These are phyloP conservation scores for Monosporascus ibericus DNA, from an alignment of 2,329 filamentous ascomycete genomes.

Conservation along the genomic window DNA sequence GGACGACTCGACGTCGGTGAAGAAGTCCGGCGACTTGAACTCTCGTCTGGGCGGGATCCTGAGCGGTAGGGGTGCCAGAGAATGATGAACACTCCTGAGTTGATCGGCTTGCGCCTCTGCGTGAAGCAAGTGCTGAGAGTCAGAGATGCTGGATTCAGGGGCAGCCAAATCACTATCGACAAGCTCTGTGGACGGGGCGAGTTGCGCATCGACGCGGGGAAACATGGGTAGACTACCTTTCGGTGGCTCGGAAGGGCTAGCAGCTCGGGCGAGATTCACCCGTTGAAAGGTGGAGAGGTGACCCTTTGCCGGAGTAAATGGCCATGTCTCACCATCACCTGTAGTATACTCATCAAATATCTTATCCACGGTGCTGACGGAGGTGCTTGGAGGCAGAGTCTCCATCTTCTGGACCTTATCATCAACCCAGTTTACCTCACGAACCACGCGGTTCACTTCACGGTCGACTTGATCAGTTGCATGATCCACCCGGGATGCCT, in stretches of 20 bases:
- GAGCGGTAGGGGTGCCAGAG: slow-evolving; percentile 15
- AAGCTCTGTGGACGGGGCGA: background rate
- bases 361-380: slow-evolving; percentile 25
- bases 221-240: background rate
- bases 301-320: slow-evolving; percentile 1
- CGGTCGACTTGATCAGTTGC: background rate
- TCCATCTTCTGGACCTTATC: slow-evolving; percentile 1
- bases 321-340: background rate
- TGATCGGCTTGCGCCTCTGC: slow-evolving; percentile 13
- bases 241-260: slow-evolving; percentile 1
- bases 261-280: background rate
- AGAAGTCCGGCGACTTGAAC: slow-evolving; percentile 5
- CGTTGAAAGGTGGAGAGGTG: slow-evolving; percentile 1
- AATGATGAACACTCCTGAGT: slow-evolving; percentile 5
- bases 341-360: slow-evolving; percentile 26
- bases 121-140: slow-evolving; percentile 19
- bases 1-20: slow-evolving; percentile 20
- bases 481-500: background rate
- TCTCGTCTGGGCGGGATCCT: slow-evolving; percentile 4
- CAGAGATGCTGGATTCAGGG: slow-evolving; percentile 11
- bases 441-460: background rate
- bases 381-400: slow-evolving; percentile 11
- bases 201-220: slow-evolving; percentile 1
- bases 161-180: slow-evolving; percentile 3
- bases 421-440: background rate